Percentiles rank a stretch among this genome's conserved stretches.
Conservation (phyloP, 495 filamentous ascomycete species). For the Penicillium verhagenii region DNA sequence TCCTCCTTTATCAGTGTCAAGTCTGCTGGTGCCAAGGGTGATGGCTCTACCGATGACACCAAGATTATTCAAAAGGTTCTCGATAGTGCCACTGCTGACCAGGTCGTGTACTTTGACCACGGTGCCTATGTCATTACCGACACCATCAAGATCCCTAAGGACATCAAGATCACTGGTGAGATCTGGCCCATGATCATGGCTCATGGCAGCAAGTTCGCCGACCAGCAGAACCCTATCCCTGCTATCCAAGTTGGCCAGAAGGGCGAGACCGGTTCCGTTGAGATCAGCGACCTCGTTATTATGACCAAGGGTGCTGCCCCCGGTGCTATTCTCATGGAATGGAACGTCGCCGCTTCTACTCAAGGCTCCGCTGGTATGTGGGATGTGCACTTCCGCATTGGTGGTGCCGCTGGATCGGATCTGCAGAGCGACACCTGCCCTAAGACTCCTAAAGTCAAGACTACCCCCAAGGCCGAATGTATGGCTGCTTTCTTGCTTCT, state of each 20-base stretch:
- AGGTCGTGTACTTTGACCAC: constrained; percentile 89
- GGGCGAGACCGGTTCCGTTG: constrained; percentile 74
- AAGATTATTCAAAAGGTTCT: constrained; percentile 68
- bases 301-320: constrained; percentile 66
- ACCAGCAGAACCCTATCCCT: constrained; percentile 63
- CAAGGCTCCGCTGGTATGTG: constrained; percentile 79
- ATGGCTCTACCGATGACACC: constrained; percentile 60
- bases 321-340: constrained; percentile 86
- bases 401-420: constrained; percentile 77
- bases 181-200: constrained; percentile 89
- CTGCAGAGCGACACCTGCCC: constrained; percentile 73
- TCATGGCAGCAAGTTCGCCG: constrained; percentile 66
- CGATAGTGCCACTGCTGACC: constrained; percentile 53
- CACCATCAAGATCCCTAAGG: constrained; percentile 74
- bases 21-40: constrained; percentile 74
- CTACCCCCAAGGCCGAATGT: constrained; percentile 56
- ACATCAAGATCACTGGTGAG: constrained; percentile 76
- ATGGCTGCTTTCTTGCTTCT: constrained; percentile 78
- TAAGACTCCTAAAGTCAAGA: constrained; percentile 58
- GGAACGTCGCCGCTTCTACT: constrained; percentile 70
- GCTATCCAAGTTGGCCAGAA: constrained; percentile 70
- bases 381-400: constrained; percentile 87
- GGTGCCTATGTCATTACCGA: constrained; percentile 83
- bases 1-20: constrained; percentile 68
- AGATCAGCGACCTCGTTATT: constrained; percentile 75